These are phyloP conservation scores for Piper betle DNA, from an alignment of 164 flowering plant genomes.

Conservation along the genomic window DNA sequence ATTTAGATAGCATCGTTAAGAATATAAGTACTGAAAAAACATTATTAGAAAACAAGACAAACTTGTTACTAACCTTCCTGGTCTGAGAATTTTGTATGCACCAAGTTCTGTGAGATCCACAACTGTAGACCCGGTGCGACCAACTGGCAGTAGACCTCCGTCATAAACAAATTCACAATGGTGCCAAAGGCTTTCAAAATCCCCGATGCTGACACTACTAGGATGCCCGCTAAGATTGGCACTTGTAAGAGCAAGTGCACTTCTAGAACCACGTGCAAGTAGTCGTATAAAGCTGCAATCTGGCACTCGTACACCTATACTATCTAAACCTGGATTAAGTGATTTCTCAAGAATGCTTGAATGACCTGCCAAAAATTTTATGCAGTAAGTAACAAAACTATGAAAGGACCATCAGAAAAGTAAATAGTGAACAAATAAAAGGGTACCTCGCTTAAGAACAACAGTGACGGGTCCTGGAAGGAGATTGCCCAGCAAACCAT, in stretches of 20 bases:
- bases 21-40: not conserved
- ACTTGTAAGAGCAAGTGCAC: slow-evolving; percentile 88
- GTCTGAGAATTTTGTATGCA: slow-evolving; percentile 66
- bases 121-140: slow-evolving; percentile 90
- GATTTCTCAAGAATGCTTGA: slow-evolving; percentile 82
- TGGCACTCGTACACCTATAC: slow-evolving; percentile 91
- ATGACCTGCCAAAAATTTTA: slow-evolving; percentile 36
- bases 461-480: slow-evolving; percentile 98
- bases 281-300: slow-evolving; percentile 59
- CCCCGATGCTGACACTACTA: slow-evolving; percentile 65
- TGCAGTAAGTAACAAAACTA: too few species aligned
- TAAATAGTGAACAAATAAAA: too few species aligned
- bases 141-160: slow-evolving; percentile 77
- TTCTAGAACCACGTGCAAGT: slow-evolving; percentile 60
- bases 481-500: slow-evolving; percentile 64
- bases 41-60: not conserved
- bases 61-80: slow-evolving; percentile 58
- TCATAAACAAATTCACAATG: slow-evolving; percentile 76
- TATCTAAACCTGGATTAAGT: slow-evolving; percentile 78
- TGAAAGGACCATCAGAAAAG: too few species aligned
- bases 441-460: slow-evolving; percentile 63
- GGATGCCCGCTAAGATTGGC: slow-evolving; percentile 85
- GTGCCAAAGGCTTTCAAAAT: slow-evolving; percentile 79
- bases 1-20: not conserved
- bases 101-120: slow-evolving; percentile 69